Evolutionary conservation across 257 asterid species (phyloP).

Genomic region (Scutellaria minor): DNA sequence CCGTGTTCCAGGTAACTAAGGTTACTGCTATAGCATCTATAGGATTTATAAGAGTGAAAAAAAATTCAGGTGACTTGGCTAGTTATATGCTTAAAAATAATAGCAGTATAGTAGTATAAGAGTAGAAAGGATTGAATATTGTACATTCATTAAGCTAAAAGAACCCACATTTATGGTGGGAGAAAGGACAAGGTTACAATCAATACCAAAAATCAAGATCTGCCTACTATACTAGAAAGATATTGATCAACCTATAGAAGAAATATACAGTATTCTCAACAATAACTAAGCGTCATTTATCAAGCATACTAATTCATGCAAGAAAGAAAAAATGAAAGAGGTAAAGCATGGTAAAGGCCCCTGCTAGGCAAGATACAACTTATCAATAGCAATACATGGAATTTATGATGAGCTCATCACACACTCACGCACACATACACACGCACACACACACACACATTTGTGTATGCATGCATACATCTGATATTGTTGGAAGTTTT

Average conservation of each 20-base stretch:
- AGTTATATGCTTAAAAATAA: not conserved
- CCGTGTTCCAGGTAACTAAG: not conserved
- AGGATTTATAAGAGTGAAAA: not conserved
- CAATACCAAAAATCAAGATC: too few relatives aligned
- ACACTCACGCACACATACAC: too few relatives aligned
- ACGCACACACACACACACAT: not conserved
- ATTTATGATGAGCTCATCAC: slow-evolving; percentile 4
- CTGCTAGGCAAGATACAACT: not conserved
- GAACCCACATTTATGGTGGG: too few relatives aligned
- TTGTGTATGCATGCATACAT: not conserved
- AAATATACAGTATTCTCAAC: too few relatives aligned
- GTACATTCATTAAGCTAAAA: too few relatives aligned
- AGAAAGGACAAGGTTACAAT: too few relatives aligned
- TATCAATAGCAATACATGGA: not conserved
- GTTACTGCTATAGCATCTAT: not conserved
- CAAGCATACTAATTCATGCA: not conserved
- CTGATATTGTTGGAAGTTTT: not conserved
- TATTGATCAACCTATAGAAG: too few relatives aligned
- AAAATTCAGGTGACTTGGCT: not conserved
- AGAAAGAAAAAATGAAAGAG: not conserved
- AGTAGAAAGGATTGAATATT: too few relatives aligned
- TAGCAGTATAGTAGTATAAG: too few relatives aligned
- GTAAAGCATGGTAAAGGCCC: not conserved
- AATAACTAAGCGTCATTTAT: slow-evolving; percentile 1
- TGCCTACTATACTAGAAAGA: too few relatives aligned